Evolutionary conservation across 2,329 filamentous ascomycete species (phyloP), one percentile per base, ranked within the genome.

Genomic region (Fusarium incarnatum): DNA sequence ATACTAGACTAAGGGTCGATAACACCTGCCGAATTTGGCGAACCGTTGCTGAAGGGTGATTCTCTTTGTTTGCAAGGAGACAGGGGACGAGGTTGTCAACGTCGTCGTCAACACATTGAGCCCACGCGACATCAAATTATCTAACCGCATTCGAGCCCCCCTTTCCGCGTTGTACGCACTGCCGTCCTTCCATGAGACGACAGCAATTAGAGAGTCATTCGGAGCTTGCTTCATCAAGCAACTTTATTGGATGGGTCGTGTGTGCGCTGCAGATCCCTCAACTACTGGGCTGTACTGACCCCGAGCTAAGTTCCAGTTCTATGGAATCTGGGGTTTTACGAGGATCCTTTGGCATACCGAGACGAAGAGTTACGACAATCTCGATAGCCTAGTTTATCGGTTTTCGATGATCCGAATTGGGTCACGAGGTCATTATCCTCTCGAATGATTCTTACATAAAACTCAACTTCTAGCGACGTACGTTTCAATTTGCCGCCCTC

Each of bases 11-110:
- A 46, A 64, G 27, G 28, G 42, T 34, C 41, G 40, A 34, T 50
- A 32, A 11, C 53, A 59, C 68, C 68, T 71, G 60, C 68, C 60
- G 16, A 34, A 66, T 59, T 62, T 23, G 68, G 67, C 48, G 18
- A 46, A 15, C 34, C 32, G 34, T 68, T 46, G 54, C 23, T 15
- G 30, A 46, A 34, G 20, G 37, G n/a, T 30, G 32, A 56, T 50
- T 34, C 25, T 30, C 22, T 9, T 25, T 25, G 27, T 28, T 28
- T 34, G 30, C 27, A 28, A 28, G 27, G 27, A 49, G 22, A 34
- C 13, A 18, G 20, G 41, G 22, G 18, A 30, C 11, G 47, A 48
- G 47, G 32, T 37, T 28, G 32, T 45, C 28, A 47, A 54, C 41
- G 50, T 49, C 10, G 34, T 52, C 27, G 30, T 22, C n/a, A 25